Evolutionary conservation across 306 rosid genomes (phyloP).

Genomic region (Coriaria nepalensis): DNA sequence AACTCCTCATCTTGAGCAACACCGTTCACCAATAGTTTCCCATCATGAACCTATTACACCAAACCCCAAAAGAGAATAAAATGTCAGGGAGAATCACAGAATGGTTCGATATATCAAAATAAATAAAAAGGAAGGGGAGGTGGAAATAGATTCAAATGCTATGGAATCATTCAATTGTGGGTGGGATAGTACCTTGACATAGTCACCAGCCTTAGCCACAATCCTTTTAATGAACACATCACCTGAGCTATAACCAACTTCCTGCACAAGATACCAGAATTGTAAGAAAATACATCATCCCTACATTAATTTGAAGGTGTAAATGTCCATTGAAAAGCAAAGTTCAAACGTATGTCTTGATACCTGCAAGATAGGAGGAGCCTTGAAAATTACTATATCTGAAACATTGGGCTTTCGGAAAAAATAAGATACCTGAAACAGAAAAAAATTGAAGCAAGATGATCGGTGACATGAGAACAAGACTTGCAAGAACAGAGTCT

Average conservation of each 20-base stretch:
- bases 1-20: constrained; percentile 59
- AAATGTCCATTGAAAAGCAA: not conserved
- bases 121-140: not conserved
- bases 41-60: constrained; percentile 45
- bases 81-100: constrained; percentile 7
- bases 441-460: constrained; percentile 5
- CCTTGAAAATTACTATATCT: constrained; percentile 81
- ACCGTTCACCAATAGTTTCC: constrained; percentile 70
- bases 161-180: constrained; percentile 3
- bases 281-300: constrained; percentile 13
- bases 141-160: not conserved
- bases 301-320: not conserved
- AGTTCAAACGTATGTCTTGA: not conserved
- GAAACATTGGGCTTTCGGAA: constrained; percentile 85
- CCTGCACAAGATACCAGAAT: constrained; percentile 27
- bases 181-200: constrained; percentile 39
- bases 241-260: constrained; percentile 41
- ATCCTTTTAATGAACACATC: constrained; percentile 81
- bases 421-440: constrained; percentile 61
- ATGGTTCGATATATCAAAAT: not conserved
- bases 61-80: constrained; percentile 8
- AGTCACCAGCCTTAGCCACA: constrained; percentile 90
- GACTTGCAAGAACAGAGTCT: not conserved
- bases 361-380: constrained; percentile 77
- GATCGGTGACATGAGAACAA: not conserved